Base-by-base conservation (phyloP, 139 green algal genomes). In the Auxenochlorella pyrenoidosa region DNA sequence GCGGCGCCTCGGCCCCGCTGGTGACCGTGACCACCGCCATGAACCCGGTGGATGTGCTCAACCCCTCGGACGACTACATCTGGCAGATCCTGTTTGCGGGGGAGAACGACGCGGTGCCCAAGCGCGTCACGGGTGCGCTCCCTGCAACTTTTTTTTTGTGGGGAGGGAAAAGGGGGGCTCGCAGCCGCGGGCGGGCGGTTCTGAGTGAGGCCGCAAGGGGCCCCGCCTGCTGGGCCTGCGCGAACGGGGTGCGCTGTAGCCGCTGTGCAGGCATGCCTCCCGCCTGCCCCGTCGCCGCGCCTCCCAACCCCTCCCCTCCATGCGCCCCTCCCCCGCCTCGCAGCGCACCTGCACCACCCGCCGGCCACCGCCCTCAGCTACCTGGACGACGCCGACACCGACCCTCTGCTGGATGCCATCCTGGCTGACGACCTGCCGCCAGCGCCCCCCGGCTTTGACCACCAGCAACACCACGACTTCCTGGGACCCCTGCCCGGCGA, bases 41-140 rank as follows among this genome's bases (percentile, higher is more conserved):
- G 88, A 83, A 83, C 43, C 88, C 88, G 4, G 58, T 58, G 60
- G 88, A 91, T 40, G 16, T 91, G 76, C 47, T 60, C 59, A 89
- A 91, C 76, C 88, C 88, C 36, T 80, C 43, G 22, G 88, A 91
- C 41, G 84, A 91, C 71, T 91, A 91, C 44, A 90, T 91, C 79
- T 91, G 88, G 88, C 88, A 91, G 77, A 89, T 91, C 19, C 75
- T 91, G 88, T 91, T 91, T 91, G 88, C 88, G 0, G 88, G 88
- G n/a, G 88, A 91, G 70, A 91, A 91, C 51, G 88, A 91, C 72
- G 79, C 82, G 28, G 78, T 91, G 41, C 88, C 88, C 77, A 91
- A 89, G 78, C 83, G 88, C 32, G 88, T 91, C 18, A 91, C 88
- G 18, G 88, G 83, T 84, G 83, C 68, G 81, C 21, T 40, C 82